Conservation (phyloP, 148 eudicot species). For the Arctostaphylos glauca region DNA sequence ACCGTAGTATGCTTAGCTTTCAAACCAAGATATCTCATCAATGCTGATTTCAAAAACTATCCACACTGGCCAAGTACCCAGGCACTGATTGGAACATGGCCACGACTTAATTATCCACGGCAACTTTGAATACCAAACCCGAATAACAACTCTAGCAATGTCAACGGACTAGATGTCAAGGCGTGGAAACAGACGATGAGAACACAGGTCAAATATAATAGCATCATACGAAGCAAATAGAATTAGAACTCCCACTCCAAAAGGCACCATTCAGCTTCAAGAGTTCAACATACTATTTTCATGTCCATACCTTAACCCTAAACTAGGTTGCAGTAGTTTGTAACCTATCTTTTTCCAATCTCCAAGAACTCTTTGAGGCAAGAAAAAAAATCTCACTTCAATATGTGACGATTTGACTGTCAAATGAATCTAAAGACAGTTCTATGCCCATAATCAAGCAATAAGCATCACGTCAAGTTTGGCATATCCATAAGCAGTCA, state of each 20-base stretch:
- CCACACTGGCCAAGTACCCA: neutral
- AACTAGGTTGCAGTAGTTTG: neutral
- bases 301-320: too few relatives aligned
- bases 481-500: neutral
- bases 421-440: neutral
- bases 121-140: neutral
- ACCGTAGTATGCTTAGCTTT: neutral
- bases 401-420: neutral
- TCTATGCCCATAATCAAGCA: neutral
- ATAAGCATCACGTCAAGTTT: neutral
- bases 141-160: neutral
- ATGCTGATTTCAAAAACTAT: neutral
- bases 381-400: neutral
- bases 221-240: too few relatives aligned
- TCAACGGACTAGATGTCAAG: neutral
- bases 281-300: too few relatives aligned
- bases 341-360: neutral
- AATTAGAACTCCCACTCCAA: too few relatives aligned
- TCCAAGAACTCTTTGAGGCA: neutral
- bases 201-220: too few relatives aligned
- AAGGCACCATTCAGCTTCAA: too few relatives aligned
- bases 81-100: too few relatives aligned
- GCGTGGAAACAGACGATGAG: too few relatives aligned
- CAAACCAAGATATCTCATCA: neutral
- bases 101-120: neutral